Base-by-base conservation (phyloP, 139 green algal species). In the Chlorella sp. region DNA sequence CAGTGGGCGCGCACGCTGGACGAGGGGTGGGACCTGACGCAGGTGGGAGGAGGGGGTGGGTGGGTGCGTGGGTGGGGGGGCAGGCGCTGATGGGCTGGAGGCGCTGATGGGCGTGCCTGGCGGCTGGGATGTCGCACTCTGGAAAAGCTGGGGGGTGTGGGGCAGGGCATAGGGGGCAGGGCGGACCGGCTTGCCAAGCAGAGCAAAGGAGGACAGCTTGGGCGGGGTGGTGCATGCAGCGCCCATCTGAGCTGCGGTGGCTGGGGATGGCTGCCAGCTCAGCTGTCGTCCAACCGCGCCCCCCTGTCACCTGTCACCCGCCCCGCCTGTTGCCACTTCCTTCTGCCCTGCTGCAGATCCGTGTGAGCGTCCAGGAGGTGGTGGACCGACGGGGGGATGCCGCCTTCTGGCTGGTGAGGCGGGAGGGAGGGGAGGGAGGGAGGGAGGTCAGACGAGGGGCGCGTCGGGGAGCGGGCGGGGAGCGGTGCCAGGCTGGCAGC, bases 1-100 rank as follows among this genome's bases (percentile, higher is more conserved):
- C 93, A 94, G 88, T 99, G 96, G 95, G 91, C 93, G 0, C 42
- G 64, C 3, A 80, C 85, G 32, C 93, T 99, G 81, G 95, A 98
- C 53, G 85, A 94, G 68, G 94, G 91, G 22, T 99, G 97, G 96
- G 93, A 97, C 92, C 92, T 97, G 48, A 85, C 34, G n/a, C 34
- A 81, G 75, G 75, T 81, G 75, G 28, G 64, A 14, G 22, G 64
- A 14, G 64, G 7, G 48, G 48, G 48, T 57, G 48, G 48, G 9
- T 5, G 48, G 48, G 32, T 53, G 68, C 32, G 68, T 36, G 24
- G 68, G 1, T 4, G 68, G 15, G 68, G 68, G 24, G 28, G 68
- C 5, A 18, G 24, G 71, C 32, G 71, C 21, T 71, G 19, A 14
- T 30, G 64, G 21, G 64, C 7, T 71, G 64, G 2, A 11, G 11